phyloP scores from a whole-genome alignment of 768 basidiomycete genomes.

The Gymnopilus junonius region DNA sequence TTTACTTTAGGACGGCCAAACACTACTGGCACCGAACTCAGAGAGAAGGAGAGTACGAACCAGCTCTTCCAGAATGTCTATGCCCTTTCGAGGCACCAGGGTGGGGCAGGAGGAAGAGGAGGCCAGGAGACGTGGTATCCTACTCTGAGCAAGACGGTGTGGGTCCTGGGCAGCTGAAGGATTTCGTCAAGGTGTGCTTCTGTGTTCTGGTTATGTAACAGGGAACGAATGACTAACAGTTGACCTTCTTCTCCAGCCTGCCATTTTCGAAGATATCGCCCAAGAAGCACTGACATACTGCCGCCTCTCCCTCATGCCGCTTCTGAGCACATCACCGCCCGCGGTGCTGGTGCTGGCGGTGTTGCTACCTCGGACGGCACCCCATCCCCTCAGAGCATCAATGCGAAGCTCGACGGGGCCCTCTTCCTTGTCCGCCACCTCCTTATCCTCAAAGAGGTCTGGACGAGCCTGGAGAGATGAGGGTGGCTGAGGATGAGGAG shows the following conservation, averaged over 20 bases:
- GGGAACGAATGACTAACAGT: constrained; percentile 3
- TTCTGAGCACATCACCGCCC: constrained; percentile 61
- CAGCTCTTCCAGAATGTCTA: constrained; percentile 69
- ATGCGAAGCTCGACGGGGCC: constrained; percentile 63
- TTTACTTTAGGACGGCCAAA: no score
- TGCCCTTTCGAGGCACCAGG: constrained; percentile 41
- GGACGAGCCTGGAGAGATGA: constrained; percentile 65
- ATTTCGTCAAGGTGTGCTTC: constrained; percentile 82
- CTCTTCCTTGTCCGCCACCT: constrained; percentile 92
- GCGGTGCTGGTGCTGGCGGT: constrained; percentile 39
- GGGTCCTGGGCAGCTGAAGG: constrained; percentile 89
- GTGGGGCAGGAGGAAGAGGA: constrained; percentile 25
- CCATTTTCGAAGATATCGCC: constrained; percentile 95
- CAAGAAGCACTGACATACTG: constrained; percentile 90
- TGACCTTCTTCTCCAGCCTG: constrained; percentile 57
- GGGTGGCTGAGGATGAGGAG: constrained; percentile 39
- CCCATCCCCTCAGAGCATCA: constrained; percentile 46
- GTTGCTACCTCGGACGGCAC: constrained; percentile 71
- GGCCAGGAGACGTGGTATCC: constrained; percentile 92
- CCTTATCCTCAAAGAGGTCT: constrained; percentile 89
- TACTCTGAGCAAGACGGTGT: constrained; percentile 84
- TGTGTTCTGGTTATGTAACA: neutral
- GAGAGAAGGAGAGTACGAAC: constrained; percentile 73
- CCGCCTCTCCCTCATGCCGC: constrained; percentile 80
- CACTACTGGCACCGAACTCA: constrained; percentile 45